Conservation (phyloP, 1,284 basidiomycete genomes). For the Heterobasidion occidentale region DNA sequence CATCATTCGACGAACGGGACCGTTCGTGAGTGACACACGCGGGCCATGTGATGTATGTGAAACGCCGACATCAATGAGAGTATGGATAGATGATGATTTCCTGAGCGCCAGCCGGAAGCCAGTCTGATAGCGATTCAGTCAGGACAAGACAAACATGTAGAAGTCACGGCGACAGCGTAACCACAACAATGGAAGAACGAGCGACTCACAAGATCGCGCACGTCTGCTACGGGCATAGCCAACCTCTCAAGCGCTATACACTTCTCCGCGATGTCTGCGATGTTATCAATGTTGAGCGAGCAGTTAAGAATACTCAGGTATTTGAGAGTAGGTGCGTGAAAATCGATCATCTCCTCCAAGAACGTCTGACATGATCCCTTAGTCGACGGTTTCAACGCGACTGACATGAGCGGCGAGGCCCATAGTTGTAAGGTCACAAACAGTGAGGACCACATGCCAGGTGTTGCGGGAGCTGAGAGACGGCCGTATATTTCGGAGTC, state of each 20-base stretch:
- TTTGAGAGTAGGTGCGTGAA: constrained; percentile 35
- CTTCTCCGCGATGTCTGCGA: constrained; percentile 31
- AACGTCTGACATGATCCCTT: constrained; percentile 27
- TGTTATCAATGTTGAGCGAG: constrained; percentile 26
- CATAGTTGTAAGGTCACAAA: constrained; percentile 23
- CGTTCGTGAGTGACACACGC: constrained; percentile 31
- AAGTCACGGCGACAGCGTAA: neutral
- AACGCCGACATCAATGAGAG: constrained; percentile 39
- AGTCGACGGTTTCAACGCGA: constrained; percentile 43
- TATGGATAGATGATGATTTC: constrained; percentile 32
- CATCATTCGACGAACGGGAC: constrained; percentile 38
- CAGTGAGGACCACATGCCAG: constrained; percentile 27
- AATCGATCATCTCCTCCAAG: constrained; percentile 34
- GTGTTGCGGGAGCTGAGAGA: constrained; percentile 21
- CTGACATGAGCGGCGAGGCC: constrained; percentile 32
- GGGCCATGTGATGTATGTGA: constrained; percentile 34
- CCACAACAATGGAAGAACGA: neutral
- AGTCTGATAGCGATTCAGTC: constrained; percentile 10
- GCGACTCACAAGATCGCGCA: constrained; percentile 40
- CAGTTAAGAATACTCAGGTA: constrained; percentile 43
- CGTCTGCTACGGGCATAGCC: constrained; percentile 35
- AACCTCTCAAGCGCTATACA: constrained; percentile 43
- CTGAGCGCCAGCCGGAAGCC: constrained; percentile 25
- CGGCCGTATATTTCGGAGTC: constrained; percentile 26
- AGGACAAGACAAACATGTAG: neutral